Evolutionary conservation across 768 basidiomycete genomes (phyloP).

Genomic region (Leucocoprinus sp.): DNA sequence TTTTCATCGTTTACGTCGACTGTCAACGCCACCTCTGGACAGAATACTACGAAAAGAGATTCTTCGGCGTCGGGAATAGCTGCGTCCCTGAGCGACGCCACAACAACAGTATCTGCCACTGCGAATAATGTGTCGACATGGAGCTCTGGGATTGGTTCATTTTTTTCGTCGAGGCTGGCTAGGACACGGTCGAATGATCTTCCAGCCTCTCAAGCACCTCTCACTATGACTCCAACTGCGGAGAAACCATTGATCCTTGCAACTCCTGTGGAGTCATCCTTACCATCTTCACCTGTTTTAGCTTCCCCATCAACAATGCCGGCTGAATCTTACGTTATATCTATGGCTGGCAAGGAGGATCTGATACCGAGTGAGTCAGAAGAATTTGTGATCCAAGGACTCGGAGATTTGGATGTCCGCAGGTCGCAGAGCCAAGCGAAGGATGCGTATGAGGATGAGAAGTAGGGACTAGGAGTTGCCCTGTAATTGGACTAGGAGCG

Average conservation of each 20-base stretch:
- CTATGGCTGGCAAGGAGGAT: neutral
- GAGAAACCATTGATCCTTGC: constrained; percentile 3
- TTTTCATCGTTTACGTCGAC: constrained; percentile 7
- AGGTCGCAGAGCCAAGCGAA: too few relatives aligned
- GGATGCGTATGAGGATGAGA: neutral
- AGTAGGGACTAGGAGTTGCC: too few relatives aligned
- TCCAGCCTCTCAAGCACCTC: neutral
- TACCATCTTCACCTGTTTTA: neutral
- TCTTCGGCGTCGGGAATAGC: constrained; percentile 16
- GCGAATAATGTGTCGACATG: constrained; percentile 18
- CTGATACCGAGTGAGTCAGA: neutral
- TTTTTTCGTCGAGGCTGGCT: constrained; percentile 20
- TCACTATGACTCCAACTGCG: neutral
- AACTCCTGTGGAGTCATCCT: neutral
- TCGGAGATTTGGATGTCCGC: too few relatives aligned
- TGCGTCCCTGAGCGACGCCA: neutral
- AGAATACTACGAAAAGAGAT: constrained; percentile 5
- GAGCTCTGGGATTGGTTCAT: constrained; percentile 27
- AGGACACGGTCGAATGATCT: constrained; percentile 2
- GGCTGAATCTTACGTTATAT: neutral
- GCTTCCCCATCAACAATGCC: neutral
- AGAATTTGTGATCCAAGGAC: too few relatives aligned
- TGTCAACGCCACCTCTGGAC: neutral
- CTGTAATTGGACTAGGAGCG: too few relatives aligned
- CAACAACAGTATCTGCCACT: neutral